Conservation (phyloP, 2,329 filamentous ascomycete genomes). For the Cercospora sesami region DNA sequence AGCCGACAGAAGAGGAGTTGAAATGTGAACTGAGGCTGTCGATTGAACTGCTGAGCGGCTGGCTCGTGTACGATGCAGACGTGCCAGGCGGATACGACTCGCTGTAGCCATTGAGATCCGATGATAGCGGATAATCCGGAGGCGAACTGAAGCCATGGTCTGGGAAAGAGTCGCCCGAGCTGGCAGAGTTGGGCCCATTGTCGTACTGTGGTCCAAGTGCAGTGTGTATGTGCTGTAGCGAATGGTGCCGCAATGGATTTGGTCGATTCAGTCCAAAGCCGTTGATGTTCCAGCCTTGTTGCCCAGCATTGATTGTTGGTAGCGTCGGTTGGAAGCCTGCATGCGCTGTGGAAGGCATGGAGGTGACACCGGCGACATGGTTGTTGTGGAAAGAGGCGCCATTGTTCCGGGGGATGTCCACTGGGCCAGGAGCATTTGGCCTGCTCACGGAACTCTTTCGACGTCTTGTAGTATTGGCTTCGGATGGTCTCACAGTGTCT, state of each 20-base stretch:
- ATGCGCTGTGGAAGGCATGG: constrained; percentile 19
- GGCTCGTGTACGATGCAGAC: constrained; percentile 23
- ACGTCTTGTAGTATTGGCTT: constrained; percentile 22
- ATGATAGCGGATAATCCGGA: constrained; percentile 50
- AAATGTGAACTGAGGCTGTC: constrained; percentile 21
- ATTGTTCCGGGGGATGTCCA: constrained; percentile 6
- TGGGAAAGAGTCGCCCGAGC: constrained; percentile 49
- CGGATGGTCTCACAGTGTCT: constrained; percentile 13
- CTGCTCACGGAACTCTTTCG: constrained; percentile 21
- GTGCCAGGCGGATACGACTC: constrained; percentile 42
- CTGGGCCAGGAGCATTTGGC: constrained; percentile 1
- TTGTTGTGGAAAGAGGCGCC: not conserved
- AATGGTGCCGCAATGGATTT: constrained; percentile 38
- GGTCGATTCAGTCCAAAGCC: constrained; percentile 41
- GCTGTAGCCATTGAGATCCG: constrained; percentile 45
- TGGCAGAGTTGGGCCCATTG: constrained; percentile 48
- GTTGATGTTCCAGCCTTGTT: constrained; percentile 40
- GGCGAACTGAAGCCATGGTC: constrained; percentile 52
- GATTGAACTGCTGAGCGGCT: constrained; percentile 22
- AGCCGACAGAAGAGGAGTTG: constrained; percentile 36
- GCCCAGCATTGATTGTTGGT: constrained; percentile 23
- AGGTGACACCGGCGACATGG: constrained; percentile 1
- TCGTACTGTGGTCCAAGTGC: constrained; percentile 45
- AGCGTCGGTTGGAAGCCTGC: constrained; percentile 21
- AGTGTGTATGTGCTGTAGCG: constrained; percentile 48